Percentiles rank a stretch among this genome's conserved stretches.
Evolutionary conservation across 1,284 basidiomycete species (phyloP).

Genomic region (Melampsora larici-populina): DNA sequence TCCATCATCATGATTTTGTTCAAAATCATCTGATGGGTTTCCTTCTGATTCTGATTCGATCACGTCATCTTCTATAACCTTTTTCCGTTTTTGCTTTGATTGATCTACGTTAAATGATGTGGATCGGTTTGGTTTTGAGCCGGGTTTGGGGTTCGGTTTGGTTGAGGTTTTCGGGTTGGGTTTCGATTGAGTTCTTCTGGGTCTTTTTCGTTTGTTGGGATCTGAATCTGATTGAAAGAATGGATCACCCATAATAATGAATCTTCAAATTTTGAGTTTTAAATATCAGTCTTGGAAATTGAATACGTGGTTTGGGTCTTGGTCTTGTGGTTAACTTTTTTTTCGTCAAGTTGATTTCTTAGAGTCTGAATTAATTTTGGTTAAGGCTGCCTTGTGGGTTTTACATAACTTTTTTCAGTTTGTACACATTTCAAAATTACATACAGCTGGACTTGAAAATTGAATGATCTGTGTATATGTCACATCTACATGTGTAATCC

Average conservation of each 20-base stretch:
- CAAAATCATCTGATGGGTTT: background rate
- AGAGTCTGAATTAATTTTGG: background rate
- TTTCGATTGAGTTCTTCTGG: background rate
- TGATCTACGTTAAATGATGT: background rate
- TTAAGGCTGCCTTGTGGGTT: constrained; percentile 1
- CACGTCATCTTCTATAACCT: background rate
- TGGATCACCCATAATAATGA: background rate
- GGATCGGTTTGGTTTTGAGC: background rate
- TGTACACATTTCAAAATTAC: no score
- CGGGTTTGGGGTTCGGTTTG: background rate
- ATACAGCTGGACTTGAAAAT: no score
- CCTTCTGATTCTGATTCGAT: background rate
- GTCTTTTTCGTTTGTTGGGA: background rate
- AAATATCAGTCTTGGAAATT: no score
- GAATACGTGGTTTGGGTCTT: background rate
- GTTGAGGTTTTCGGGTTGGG: background rate
- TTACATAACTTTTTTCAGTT: no score
- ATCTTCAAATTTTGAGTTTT: no score
- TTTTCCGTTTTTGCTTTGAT: background rate
- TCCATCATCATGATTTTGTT: constrained; percentile 46
- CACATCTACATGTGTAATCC: no score
- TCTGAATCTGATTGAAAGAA: background rate
- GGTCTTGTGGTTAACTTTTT: background rate
- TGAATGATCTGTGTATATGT: no score
- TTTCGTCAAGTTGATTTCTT: background rate